Evolutionary conservation across 2,329 filamentous ascomycete genomes (phyloP), one percentile per base, ranked within the genome.

Genomic region (Paracoccidioides lutzii): DNA sequence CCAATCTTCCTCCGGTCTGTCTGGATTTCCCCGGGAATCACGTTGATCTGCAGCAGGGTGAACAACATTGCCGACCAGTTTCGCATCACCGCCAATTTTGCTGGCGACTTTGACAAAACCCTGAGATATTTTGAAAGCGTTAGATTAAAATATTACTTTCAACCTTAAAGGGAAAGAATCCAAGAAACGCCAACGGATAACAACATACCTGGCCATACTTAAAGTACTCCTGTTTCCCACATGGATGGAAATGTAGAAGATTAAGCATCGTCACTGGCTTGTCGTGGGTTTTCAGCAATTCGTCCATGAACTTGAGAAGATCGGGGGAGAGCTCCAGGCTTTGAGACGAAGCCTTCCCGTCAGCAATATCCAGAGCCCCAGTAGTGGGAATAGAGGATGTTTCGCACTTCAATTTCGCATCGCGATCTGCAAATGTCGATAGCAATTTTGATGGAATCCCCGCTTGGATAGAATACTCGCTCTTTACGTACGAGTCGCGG

Each of bases 231-330:
- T 69, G 67, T 62, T 82, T 80, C 58, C 72, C 75, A 9, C 72
- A 75, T 0, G 66, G 70, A 45, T 73, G 72, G 68, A 85, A 84
- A 42, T 80, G 73, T 4, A 85, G 73, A 3, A 84, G 69, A 58
- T 85, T 84, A 42, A 84, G 72, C 82, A 84, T 85, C 1, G 78
- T 80, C 1, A 84, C 77, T 0, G 81, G 68, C 2, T 63, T 76
- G 6, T 64, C 53, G 65, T 69, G 65, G 63, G 63, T 59, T 57
- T 38, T 59, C 50, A 22, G 60, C 28, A 72, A 60, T 12, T 58
- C 38, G 10, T 62, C 57, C 64, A 81, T 78, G 75, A 81, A 84
- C 0, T 62, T 42, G 10, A 73, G 62, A 0, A 84, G 65, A 3
- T 78, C 75, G 0, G 73, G 64, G 14, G 75, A 77, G 7, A 83